Conservation (phyloP, 208 protist genomes). For the Tritrichomonas foetus region DNA sequence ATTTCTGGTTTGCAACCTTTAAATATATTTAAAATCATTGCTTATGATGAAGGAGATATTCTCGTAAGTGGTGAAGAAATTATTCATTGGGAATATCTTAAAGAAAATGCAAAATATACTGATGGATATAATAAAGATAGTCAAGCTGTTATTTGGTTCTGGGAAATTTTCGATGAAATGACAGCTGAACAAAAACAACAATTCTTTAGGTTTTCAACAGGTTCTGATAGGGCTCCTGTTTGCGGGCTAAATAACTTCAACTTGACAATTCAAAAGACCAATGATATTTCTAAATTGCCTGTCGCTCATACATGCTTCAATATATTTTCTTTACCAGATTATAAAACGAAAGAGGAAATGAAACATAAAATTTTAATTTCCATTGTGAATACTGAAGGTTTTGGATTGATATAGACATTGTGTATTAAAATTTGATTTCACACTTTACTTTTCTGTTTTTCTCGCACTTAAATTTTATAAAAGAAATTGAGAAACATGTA, state of each 20-base stretch:
- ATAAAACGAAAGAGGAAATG: conserved; percentile 65
- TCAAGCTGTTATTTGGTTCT: conserved; percentile 55
- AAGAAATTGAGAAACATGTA: too few relatives aligned
- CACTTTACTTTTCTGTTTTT: too few relatives aligned
- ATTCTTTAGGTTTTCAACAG: conserved; percentile 65
- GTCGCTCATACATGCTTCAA: conserved; percentile 78
- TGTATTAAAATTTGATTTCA: too few relatives aligned
- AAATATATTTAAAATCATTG: too few relatives aligned
- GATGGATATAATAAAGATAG: conserved; percentile 55
- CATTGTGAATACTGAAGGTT: conserved; percentile 53
- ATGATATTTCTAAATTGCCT: conserved; percentile 59
- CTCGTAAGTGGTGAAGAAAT: background rate
- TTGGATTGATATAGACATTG: conserved; percentile 50
- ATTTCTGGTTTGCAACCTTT: background rate
- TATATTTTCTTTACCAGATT: conserved; percentile 71
- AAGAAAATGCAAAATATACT: conserved; percentile 38
- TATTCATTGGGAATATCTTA: background rate
- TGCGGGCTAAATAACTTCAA: background rate
- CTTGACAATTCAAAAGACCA: conserved; percentile 40
- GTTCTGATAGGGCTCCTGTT: conserved; percentile 47
- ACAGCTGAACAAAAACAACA: conserved; percentile 53
- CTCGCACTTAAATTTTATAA: too few relatives aligned
- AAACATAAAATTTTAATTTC: conserved; percentile 54
- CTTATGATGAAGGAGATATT: background rate
- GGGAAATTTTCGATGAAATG: conserved; percentile 60